phyloP scores from a whole-genome alignment of 768 basidiomycete genomes.

The Tephrocybe sp. region DNA sequence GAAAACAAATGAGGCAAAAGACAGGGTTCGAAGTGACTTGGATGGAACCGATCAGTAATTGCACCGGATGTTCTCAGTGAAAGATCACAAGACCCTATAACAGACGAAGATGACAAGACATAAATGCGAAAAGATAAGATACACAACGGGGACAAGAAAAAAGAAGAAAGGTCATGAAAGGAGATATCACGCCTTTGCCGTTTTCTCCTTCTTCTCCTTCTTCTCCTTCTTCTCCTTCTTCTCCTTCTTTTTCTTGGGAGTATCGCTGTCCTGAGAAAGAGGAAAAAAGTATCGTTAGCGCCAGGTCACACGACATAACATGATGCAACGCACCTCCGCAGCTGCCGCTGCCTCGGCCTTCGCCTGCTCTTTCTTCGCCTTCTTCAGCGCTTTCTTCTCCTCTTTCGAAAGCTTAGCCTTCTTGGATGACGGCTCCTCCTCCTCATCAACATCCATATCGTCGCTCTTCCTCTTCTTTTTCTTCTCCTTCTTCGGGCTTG shows the following conservation, averaged over 20 bases:
- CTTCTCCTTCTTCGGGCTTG: conserved; percentile 57
- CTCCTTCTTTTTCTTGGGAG: conserved; percentile 50
- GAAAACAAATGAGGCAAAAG: too few relatives aligned
- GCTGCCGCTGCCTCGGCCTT: conserved; percentile 45
- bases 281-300: conserved; percentile 2
- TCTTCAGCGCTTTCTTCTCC: conserved; percentile 84
- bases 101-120: too few relatives aligned
- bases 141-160: conserved; percentile 6
- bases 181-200: conserved; percentile 25
- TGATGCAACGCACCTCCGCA: conserved; percentile 32
- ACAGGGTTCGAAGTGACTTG: too few relatives aligned
- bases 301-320: conserved; percentile 2
- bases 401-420: conserved; percentile 80
- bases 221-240: conserved; percentile 47
- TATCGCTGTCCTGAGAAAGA: conserved; percentile 16
- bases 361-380: conserved; percentile 66
- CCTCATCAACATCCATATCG: conserved; percentile 62
- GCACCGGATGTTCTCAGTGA: too few relatives aligned
- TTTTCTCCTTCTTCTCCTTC: conserved; percentile 36
- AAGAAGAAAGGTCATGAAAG: conserved; percentile 13
- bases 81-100: too few relatives aligned
- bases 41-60: too few relatives aligned
- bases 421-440: conserved; percentile 54
- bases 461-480: conserved; percentile 69
- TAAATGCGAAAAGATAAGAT: conserved; percentile 3